These are phyloP conservation scores for Trypanosoma vivax DNA, from an alignment of 208 protist genomes.

Conservation along the genomic window DNA sequence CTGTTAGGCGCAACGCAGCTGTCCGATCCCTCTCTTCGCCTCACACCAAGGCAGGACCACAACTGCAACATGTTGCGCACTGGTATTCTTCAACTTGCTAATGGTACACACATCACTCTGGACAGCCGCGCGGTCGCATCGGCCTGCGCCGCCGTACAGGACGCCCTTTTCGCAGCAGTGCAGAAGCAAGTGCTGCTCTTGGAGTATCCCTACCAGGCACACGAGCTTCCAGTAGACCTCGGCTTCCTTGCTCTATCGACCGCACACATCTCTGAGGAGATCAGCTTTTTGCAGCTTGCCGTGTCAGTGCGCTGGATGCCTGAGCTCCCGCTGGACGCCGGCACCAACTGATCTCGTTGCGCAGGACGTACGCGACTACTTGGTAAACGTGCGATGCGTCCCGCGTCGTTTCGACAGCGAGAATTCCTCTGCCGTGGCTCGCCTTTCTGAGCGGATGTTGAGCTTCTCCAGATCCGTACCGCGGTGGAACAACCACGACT, in stretches of 20 bases:
- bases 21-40: neutral
- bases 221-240: constrained; percentile 59
- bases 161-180: constrained; percentile 46
- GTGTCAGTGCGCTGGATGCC: constrained; percentile 26
- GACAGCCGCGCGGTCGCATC: constrained; percentile 34
- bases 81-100: constrained; percentile 68
- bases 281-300: constrained; percentile 31
- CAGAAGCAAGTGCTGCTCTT: constrained; percentile 61
- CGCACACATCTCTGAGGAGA: constrained; percentile 1
- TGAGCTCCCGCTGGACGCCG: constrained; percentile 13
- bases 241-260: constrained; percentile 47
- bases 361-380: constrained; percentile 34
- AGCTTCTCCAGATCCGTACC: constrained; percentile 23
- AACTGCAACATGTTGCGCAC: constrained; percentile 50
- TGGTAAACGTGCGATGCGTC: constrained; percentile 28
- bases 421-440: constrained; percentile 4
- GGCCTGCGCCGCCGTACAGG: constrained; percentile 21
- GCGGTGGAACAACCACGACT: constrained; percentile 70
- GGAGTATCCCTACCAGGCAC: constrained; percentile 63
- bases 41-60: constrained; percentile 42
- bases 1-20: constrained; percentile 25
- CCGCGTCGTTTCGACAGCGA: constrained; percentile 10
- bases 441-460: constrained; percentile 38
- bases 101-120: constrained; percentile 77
- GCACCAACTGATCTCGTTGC: neutral